Evolutionary conservation across 768 basidiomycete genomes (phyloP).

Genomic region (Melanogaster broomeanus): DNA sequence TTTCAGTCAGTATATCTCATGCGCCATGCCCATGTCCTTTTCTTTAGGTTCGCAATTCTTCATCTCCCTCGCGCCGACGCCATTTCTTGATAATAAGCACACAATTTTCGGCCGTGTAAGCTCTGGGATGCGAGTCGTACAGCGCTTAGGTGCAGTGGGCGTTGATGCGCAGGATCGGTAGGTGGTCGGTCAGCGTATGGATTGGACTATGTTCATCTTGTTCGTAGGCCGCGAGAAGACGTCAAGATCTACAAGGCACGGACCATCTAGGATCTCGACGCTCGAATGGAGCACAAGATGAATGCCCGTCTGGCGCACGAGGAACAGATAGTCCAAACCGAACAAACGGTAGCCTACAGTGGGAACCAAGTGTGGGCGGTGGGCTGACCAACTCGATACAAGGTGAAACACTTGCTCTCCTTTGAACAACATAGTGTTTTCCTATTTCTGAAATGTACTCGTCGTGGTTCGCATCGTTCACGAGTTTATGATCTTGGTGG

Average conservation of each 20-base stretch:
- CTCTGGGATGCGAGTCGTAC: conserved; percentile 89
- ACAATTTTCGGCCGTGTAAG: conserved; percentile 91
- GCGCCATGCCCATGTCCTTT: conserved; percentile 24
- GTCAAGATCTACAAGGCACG: conserved; percentile 87
- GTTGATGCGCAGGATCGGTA: conserved; percentile 88
- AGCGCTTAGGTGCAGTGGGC: conserved; percentile 87
- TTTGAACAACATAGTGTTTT: no score
- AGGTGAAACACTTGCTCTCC: no score
- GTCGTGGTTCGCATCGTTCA: no score
- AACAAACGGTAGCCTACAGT: no score
- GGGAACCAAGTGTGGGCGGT: no score
- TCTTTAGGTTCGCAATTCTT: conserved; percentile 98
- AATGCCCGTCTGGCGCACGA: no score
- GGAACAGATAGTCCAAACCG: no score
- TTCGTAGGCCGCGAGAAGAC: conserved; percentile 61
- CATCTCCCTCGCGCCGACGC: conserved; percentile 80
- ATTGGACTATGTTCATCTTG: not conserved
- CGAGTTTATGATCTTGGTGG: no score
- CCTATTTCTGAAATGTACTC: no score
- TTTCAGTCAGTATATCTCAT: not conserved
- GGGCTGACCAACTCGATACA: no score
- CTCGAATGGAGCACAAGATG: no score
- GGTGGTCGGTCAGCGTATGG: conserved; percentile 35
- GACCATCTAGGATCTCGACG: conserved; percentile 8
- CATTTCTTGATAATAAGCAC: conserved; percentile 82